These are phyloP conservation scores for Thermomyces lanuginosus DNA, from an alignment of 2,329 filamentous ascomycete species.

Conservation along the genomic window DNA sequence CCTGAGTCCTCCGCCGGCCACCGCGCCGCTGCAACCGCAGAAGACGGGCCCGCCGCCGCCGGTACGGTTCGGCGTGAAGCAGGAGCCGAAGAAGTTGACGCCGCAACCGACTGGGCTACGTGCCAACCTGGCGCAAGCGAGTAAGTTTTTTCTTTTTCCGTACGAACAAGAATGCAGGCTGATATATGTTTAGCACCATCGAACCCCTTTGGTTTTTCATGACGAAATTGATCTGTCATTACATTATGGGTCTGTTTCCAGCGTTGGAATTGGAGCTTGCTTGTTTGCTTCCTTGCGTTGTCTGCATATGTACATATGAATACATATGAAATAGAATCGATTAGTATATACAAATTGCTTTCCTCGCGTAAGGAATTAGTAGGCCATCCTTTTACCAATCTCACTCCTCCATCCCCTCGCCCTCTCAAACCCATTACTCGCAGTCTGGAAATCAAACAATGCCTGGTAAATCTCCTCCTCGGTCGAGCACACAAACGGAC, in stretches of 20 bases:
- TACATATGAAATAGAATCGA: no score
- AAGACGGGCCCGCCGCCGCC: slow-evolving; percentile 75
- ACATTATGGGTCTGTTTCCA: no score
- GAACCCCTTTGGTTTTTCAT: slow-evolving; percentile 58
- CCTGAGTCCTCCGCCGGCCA: slow-evolving; percentile 36
- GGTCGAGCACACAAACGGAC: slow-evolving; percentile 63
- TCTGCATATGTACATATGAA: no score
- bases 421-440: slow-evolving; percentile 64
- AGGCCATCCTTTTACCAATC: slow-evolving; percentile 67
- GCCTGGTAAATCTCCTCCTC: slow-evolving; percentile 61
- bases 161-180: slow-evolving; percentile 3
- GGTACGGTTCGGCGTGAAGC: slow-evolving; percentile 69
- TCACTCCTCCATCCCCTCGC: slow-evolving; percentile 67
- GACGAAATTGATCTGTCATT: no score
- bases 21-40: slow-evolving; percentile 53
- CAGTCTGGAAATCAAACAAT: slow-evolving; percentile 56
- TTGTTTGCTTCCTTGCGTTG: no score
- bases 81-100: slow-evolving; percentile 56
- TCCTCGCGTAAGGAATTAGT: no score
- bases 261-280: no score
- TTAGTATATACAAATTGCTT: no score
- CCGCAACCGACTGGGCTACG: slow-evolving; percentile 77
- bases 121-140: slow-evolving; percentile 86
- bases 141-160: slow-evolving; percentile 45
- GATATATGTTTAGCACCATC: slow-evolving; percentile 39